Conservation (phyloP, 2,329 filamentous ascomycete genomes). For the Ophiosphaerella korrae region DNA sequence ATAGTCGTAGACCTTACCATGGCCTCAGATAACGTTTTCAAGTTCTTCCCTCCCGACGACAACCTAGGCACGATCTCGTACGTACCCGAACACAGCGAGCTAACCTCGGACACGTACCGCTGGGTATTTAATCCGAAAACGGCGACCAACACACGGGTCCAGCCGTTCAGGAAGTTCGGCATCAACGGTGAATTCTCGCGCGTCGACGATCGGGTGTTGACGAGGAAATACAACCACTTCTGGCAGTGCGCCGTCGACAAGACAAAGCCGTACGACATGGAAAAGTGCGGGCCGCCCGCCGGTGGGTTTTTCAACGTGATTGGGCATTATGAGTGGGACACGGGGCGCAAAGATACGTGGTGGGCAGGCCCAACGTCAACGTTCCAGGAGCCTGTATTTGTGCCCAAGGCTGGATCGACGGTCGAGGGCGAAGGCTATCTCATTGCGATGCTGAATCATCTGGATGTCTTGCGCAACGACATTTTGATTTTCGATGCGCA, state of each 20-base stretch:
- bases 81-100: constrained; percentile 49
- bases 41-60: constrained; percentile 49
- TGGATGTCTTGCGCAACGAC: constrained; percentile 49
- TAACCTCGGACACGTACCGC: constrained; percentile 45
- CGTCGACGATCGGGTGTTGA: constrained; percentile 53
- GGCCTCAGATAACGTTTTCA: constrained; percentile 52
- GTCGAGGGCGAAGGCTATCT: constrained; percentile 58
- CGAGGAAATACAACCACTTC: constrained; percentile 47
- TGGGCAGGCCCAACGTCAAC: constrained; percentile 49
- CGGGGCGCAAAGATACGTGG: constrained; percentile 38
- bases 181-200: constrained; percentile 53
- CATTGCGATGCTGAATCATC: constrained; percentile 52
- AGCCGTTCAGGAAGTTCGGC: constrained; percentile 41
- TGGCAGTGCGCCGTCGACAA: constrained; percentile 50
- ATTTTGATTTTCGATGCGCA: constrained; percentile 51
- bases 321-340: constrained; percentile 40
- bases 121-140: constrained; percentile 49
- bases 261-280: constrained; percentile 33
- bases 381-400: constrained; percentile 61
- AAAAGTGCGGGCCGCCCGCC: constrained; percentile 39
- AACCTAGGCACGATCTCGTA: constrained; percentile 4
- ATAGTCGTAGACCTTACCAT: constrained; percentile 48
- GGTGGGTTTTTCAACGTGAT: constrained; percentile 43
- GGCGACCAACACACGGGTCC: constrained; percentile 35
- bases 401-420: constrained; percentile 50